Percentiles rank a stretch among this genome's conserved stretches.
Evolutionary conservation across 75 land plant species (phyloP).

Genomic region (Chamaecyparis obtusa): DNA sequence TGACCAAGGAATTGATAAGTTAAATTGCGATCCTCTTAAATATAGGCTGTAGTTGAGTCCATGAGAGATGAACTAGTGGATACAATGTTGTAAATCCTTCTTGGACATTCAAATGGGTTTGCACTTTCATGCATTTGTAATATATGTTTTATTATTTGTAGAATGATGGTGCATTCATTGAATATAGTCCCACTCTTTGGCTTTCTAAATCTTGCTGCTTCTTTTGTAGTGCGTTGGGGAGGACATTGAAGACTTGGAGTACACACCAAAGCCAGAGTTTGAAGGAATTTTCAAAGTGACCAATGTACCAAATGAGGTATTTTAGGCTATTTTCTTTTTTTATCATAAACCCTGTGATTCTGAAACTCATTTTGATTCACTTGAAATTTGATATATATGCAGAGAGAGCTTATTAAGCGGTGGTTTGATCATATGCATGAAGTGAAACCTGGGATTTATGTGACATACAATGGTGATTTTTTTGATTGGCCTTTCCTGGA

Average conservation of each 20-base stretch:
- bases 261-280: slow-evolving; percentile 97
- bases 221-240: slow-evolving; percentile 83
- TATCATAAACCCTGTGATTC: neutral
- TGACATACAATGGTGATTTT: slow-evolving; percentile 97
- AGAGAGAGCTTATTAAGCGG: slow-evolving; percentile 69
- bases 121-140: neutral
- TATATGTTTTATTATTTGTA: neutral
- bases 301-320: slow-evolving; percentile 91
- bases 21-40: neutral
- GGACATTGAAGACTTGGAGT: slow-evolving; percentile 94
- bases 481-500: slow-evolving; percentile 99
- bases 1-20: neutral
- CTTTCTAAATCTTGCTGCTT: slow-evolving; percentile 1
- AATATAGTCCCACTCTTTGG: neutral
- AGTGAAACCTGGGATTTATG: slow-evolving; percentile 93
- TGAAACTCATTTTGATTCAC: neutral
- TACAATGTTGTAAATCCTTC: neutral
- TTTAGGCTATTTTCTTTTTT: neutral
- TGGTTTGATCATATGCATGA: slow-evolving; percentile 98
- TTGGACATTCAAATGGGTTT: neutral
- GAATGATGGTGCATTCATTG: neutral
- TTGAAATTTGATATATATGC: slow-evolving; percentile 18
- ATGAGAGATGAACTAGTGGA: neutral
- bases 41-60: neutral
- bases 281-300: slow-evolving; percentile 91